phyloP scores from a whole-genome alignment of 352 stramenopile genomes.

The Phytophthora ramorum region DNA sequence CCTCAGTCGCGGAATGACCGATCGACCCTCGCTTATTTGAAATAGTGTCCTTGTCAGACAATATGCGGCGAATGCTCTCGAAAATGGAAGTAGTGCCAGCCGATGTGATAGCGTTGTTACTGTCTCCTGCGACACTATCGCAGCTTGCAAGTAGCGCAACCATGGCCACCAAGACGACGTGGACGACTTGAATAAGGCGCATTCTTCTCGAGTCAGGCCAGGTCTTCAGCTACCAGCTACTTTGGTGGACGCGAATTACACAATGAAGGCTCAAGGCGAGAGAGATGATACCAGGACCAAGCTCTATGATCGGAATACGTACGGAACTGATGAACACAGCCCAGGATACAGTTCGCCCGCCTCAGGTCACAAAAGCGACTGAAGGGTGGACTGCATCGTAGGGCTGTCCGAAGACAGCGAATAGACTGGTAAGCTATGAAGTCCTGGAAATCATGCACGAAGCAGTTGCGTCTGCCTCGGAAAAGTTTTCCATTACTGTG shows the following conservation, averaged over 20 bases:
- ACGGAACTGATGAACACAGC: background rate
- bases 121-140: background rate
- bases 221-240: background rate
- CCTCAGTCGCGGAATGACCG: conserved; percentile 4
- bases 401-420: no score
- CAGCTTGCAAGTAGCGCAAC: conserved; percentile 8
- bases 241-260: background rate
- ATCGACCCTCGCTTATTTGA: background rate
- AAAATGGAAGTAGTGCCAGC: background rate
- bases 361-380: background rate
- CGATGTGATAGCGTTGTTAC: background rate
- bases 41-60: background rate
- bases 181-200: background rate
- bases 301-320: background rate
- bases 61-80: background rate
- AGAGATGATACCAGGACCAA: background rate
- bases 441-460: no score
- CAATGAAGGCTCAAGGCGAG: background rate
- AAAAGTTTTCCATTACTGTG: no score
- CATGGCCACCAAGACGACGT: conserved; percentile 6
- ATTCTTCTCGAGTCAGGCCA: background rate
- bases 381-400: no score
- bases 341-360: background rate
- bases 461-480: no score
- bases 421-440: no score